Evolutionary conservation across 2,329 filamentous ascomycete species (phyloP), one percentile per base, ranked within the genome.

Genomic region (Venturia asperata): DNA sequence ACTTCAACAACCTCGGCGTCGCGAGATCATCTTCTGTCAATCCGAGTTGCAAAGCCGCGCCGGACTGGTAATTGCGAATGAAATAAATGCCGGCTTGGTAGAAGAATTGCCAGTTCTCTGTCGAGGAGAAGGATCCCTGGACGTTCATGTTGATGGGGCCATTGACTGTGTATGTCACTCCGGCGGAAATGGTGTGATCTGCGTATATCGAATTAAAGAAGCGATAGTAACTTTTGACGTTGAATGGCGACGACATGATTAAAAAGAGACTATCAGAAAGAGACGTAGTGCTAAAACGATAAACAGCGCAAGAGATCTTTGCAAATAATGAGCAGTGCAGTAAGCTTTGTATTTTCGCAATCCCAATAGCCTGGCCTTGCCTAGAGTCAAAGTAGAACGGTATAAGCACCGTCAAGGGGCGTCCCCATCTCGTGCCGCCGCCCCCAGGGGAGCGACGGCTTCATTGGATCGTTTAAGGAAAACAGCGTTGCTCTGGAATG

Each of bases 71-170:
- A 58, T 70, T 70, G 15, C 69, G 69, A 42, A 71, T 69, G 64
- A 70, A 71, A 61, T 68, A 71, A 4, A 68, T 67, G 2, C 68
- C 70, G 24, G 65, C 45, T 63, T 70, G 69, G 41, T 61, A 67
- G 56, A 67, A 70, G 15, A 71, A 39, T 39, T 70, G 68, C 69
- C 70, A 71, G 55, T 71, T 71, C 61, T 70, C 68, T 4, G 66
- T 68, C 0, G 67, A 68, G 2, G 67, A 68, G 34, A 62, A 61
- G 9, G n/a, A 34, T 5, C 47, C 58, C 19, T 37, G 30, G 9
- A 5, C n/a, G 19, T 63, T 67, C 67, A 70, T 70, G 21, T 66
- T 66, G 34, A 71, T n/a, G 11, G 47, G 42, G 17, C 67, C 69
- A 37, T 56, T 56, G 27, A 37, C 27, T 17, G 10, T 34, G 11